Evolutionary conservation across 345 rosid species (phyloP), one percentile per base, ranked within the genome.

Genomic region (Pistacia integerrima): DNA sequence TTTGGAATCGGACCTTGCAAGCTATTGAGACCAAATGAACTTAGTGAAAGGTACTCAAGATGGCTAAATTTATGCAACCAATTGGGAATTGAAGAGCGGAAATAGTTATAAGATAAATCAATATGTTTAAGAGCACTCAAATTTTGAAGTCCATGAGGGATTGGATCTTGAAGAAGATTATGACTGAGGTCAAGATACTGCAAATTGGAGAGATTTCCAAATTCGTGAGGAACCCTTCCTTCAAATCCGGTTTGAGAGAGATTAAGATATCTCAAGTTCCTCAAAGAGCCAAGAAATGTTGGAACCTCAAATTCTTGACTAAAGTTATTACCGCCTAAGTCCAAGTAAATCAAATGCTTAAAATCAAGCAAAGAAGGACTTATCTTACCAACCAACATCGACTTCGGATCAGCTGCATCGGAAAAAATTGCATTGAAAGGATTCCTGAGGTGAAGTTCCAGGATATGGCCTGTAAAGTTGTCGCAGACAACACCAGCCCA

Each of bases 311-410:
- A 6, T 11, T 51, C 54, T 55, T 44, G 65, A 41, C 6, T 1
- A 35, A 81, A 78, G 20, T 60, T 9, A 66, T 75, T 78, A 35
- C 59, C 38, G 58, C 84, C 76, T 0, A 84, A 51, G 65, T 80
- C 80, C 63, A 78, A 57, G 56, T 75, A 80, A 35, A 25, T 61
- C 61, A 83, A 44, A 76, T 76, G 30, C 76, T 79, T 68, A 12
- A 82, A 55, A 60, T 70, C 74, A 11, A 76, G 38, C 74, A 83
- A 67, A 59, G 77, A 75, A 11, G 77, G 71, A 64, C 61, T 72
- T 4, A 78, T 62, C 62, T 74, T 64, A 65, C 86, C 83, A 44
- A 72, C 74, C 14, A 83, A 69, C 33, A 3, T 25, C 8, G 71
- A 66, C 10, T 18, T 44, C 56, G 5, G 33, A 49, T 18, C 59